Conservation (phyloP, 179 eudicot genomes). For the Amaranthus tricolor region DNA sequence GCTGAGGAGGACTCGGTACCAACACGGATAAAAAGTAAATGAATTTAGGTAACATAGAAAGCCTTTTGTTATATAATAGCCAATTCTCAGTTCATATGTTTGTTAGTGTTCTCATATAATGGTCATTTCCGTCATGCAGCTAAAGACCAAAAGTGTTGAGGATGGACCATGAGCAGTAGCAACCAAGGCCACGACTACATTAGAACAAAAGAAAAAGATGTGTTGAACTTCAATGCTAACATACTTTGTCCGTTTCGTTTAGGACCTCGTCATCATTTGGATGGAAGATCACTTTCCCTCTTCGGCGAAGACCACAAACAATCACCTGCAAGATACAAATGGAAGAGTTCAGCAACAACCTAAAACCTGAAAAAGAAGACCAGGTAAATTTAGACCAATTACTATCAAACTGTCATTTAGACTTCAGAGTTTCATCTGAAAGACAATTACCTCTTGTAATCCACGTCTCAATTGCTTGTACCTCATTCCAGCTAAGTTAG, state of each 20-base stretch:
- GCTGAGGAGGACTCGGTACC: too few species aligned
- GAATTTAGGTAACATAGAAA: not conserved
- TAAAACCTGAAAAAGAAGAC: not conserved
- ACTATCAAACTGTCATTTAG: conserved; percentile 1
- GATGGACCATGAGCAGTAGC: not conserved
- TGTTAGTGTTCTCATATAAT: not conserved
- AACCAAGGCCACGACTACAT: not conserved
- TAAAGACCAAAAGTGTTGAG: not conserved
- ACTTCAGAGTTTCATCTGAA: conserved; percentile 1
- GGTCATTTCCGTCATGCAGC: conserved; percentile 7
- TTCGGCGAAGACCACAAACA: conserved; percentile 84
- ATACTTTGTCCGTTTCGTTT: conserved; percentile 76
- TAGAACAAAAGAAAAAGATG: conserved; percentile 7
- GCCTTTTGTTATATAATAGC: not conserved
- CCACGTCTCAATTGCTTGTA: conserved; percentile 73
- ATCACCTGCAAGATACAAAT: conserved; percentile 54
- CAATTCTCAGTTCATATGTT: not conserved
- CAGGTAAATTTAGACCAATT: not conserved
- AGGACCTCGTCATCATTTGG: conserved; percentile 80
- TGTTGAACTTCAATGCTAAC: conserved; percentile 15
- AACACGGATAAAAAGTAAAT: too few species aligned
- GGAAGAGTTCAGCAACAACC: conserved; percentile 4
- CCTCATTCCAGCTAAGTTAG: conserved; percentile 58
- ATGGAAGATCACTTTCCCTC: conserved; percentile 70
- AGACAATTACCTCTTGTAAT: conserved; percentile 63